Percentiles rank a stretch among this genome's conserved stretches.
phyloP scores from a whole-genome alignment of 306 rosid genomes.

The Quercus agrifolia region DNA sequence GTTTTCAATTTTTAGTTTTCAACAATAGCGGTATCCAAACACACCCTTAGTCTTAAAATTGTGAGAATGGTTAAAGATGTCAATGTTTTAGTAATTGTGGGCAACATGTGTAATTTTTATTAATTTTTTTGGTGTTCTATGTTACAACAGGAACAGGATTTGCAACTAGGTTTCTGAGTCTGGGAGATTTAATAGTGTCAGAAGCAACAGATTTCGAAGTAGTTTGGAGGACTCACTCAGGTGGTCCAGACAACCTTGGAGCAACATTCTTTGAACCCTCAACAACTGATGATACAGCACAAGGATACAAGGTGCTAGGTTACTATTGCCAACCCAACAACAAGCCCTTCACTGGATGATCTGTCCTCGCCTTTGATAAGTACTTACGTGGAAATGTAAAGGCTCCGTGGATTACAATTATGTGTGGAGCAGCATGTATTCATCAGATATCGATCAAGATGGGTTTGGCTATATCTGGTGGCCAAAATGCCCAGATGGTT shows the following conservation, averaged over 20 bases:
- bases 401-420: constrained; percentile 55
- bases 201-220: constrained; percentile 49
- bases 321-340: constrained; percentile 67
- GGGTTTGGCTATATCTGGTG: constrained; percentile 54
- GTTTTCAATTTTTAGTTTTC: too few relatives aligned
- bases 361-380: too few relatives aligned
- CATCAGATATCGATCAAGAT: constrained; percentile 33
- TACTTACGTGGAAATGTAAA: neutral
- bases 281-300: constrained; percentile 27
- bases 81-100: too few relatives aligned
- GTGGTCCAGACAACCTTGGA: constrained; percentile 60
- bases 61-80: too few relatives aligned
- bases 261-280: constrained; percentile 67
- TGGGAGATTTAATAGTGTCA: constrained; percentile 58
- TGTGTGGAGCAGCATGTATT: constrained; percentile 48
- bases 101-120: too few relatives aligned
- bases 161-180: constrained; percentile 49
- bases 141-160: constrained; percentile 39
- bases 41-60: too few relatives aligned
- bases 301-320: constrained; percentile 61
- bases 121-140: neutral
- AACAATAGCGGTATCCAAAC: too few relatives aligned
- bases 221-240: constrained; percentile 47
- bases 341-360: constrained; percentile 46
- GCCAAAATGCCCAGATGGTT: constrained; percentile 61